Evolutionary conservation across 2,329 filamentous ascomycete species (phyloP), one percentile per base, ranked within the genome.

Genomic region (Sporothrix mexicana): DNA sequence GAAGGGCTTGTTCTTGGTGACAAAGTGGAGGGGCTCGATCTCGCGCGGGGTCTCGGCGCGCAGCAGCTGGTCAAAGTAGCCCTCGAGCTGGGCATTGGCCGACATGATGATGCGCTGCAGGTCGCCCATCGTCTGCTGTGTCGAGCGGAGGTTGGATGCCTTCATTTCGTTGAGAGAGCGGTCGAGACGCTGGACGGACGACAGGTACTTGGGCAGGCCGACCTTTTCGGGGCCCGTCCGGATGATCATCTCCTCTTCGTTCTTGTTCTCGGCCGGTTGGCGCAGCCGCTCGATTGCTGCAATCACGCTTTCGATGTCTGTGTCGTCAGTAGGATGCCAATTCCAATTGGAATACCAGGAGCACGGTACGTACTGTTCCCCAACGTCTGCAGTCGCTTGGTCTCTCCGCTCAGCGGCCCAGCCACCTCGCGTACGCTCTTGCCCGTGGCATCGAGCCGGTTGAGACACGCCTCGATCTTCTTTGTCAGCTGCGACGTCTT

Each of bases 401-500:
- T 98, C 81, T 98, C 97, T 77, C 92, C 93, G 79, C 95, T 97
- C 57, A 99, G 91, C 9, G 96, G 96, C 0, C 94, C 94, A 72
- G 97, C 94, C 12, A 97, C 95, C 79, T 97, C 93, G 78, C 94
- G 92, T 23, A 98, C 94, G 74, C 92, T 95, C 82, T 94, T 94
- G 20, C 95, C 96, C 70, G 93, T 97, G 51, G 91, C 90, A 78
- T 98, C 94, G 47, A 99, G 86, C 72, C 95, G 89, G 51, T 90
- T 88, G 77, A 98, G 87, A 69, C 93, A 97, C 41, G 93, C 92
- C 82, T 97, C 93, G 72, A 99, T 98, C 85, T 97, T 97, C 85
- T 96, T 97, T 45, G 94, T 97, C 80, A 98, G 88, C 79, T 94
- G 90, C 74, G 94, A 92, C 77, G 97, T 97, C 87, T 97, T 98